Conservation (phyloP, 2,329 filamentous ascomycete genomes). For the Fusarium sublunatum region DNA sequence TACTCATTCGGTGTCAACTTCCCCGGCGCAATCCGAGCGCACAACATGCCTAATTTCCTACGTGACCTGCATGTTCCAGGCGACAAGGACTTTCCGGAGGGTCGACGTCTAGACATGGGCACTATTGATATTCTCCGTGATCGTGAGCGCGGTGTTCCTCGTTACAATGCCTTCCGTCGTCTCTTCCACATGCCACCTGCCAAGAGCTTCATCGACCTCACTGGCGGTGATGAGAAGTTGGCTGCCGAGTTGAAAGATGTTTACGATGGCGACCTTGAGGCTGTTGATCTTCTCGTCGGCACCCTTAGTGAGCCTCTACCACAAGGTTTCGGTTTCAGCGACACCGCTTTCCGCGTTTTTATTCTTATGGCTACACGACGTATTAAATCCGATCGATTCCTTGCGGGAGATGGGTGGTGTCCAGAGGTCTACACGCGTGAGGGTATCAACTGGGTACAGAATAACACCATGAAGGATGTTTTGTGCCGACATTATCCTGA, state of each 20-base stretch:
- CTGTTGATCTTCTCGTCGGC: slow-evolving; percentile 16
- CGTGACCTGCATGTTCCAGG: slow-evolving; percentile 12
- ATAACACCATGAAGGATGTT: slow-evolving; percentile 30
- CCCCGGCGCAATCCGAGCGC: slow-evolving; percentile 23
- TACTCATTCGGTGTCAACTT: slow-evolving; percentile 29
- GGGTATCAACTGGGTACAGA: slow-evolving; percentile 29
- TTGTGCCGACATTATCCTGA: slow-evolving; percentile 29
- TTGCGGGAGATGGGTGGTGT: slow-evolving; percentile 27
- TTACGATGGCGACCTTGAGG: slow-evolving; percentile 10
- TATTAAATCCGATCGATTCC: slow-evolving; percentile 30
- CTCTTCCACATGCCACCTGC: slow-evolving; percentile 21
- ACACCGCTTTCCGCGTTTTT: slow-evolving; percentile 27
- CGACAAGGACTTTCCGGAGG: slow-evolving; percentile 16
- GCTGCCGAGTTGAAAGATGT: slow-evolving; percentile 19
- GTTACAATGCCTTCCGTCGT: slow-evolving; percentile 28
- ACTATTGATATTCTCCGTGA: slow-evolving; percentile 32
- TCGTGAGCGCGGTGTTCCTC: slow-evolving; percentile 27
- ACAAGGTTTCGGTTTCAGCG: slow-evolving; percentile 22
- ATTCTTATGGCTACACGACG: slow-evolving; percentile 28
- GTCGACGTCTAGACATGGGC: slow-evolving; percentile 23
- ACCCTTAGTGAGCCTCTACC: slow-evolving; percentile 23
- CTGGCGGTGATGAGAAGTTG: slow-evolving; percentile 14
- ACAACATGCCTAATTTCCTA: slow-evolving; percentile 27
- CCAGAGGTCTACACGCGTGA: slow-evolving; percentile 29
- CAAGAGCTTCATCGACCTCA: slow-evolving; percentile 17